Base-by-base conservation (phyloP, 169 alveolate genomes). In the Nephromyces sp. region DNA sequence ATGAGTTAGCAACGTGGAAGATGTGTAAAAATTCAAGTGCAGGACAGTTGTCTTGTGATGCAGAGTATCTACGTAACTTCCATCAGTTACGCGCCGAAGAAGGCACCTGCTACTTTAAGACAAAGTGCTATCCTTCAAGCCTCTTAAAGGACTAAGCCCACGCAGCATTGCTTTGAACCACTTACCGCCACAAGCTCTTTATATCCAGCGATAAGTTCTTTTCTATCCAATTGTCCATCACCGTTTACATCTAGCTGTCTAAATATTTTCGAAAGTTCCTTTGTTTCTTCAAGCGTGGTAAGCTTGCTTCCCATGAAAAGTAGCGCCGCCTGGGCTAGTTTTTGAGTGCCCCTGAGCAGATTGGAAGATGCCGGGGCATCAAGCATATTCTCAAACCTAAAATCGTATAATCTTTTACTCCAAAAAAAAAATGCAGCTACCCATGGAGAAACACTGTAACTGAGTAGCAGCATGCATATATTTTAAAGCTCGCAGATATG, bases 211-310 rank as follows among this genome's bases (percentile, higher is more conserved):
- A 89, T 84, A 25, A 89, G 81, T 32, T 89, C 94, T 52, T 76
- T 75, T 31, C 92, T 74, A 64, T 89, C 94, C n/a, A 89, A 75
- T n/a, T 81, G 87, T 3, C 90, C 86, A 69, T 75, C 81, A 34
- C 95, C 94, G 78, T 93, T 89, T 34, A 85, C 83, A 80, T 94
- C 98, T 8, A 94, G 76, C 27, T 87, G 83, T 63, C 87, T 77
- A 75, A 94, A 94, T 30, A 92, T 86, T 33, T 86, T 87, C 21
- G 91, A 81, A 4, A 93, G 80, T 66, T 91, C 92, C 72, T 87
- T 85, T 4, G 90, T 87, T 71, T 92, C 96, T 27, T 90, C 94
- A 34, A 78, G 86, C 2, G 96, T 80, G 5, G 95, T 86, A 31
- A 90, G 75, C 74, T 93, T 86, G 65, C 87, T 81, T 0, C 91